Evolutionary conservation across 805 yeast genomes (phyloP), one percentile per base, ranked within the genome.

Genomic region (Wickerhamiella shivajii): DNA sequence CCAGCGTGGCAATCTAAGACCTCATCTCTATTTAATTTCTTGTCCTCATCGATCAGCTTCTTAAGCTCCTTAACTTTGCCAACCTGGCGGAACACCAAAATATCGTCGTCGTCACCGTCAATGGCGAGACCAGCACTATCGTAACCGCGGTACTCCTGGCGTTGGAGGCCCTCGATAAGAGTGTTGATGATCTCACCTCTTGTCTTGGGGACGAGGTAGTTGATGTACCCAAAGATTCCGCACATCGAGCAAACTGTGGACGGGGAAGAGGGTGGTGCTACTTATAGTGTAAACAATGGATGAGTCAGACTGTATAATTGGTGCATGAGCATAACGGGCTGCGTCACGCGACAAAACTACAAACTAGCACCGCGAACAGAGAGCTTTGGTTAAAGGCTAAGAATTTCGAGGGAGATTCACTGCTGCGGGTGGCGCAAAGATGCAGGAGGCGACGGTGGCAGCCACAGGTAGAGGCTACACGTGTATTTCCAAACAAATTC

Each of bases 181-280:
- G 84, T 83, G 56, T 77, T 81, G 42, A 87, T 66, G 57, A 90
- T 84, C 50, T 87, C 95, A 31, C 93, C 96, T 60, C 97, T 70
- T 34, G 84, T 66, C 56, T 74, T 80, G 47, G 84, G 94, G 39
- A 83, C 94, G 54, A 87, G 69, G 58, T 80, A 90, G 69, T 90
- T 90, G 48, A 90, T 85, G 61, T 90, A 90, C 45, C 98, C 99
- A 60, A 90, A 90, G 56, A 90, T 90, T 57, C 99, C 99, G 71
- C 99, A 61, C 49, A 34, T 45, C 27, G 34, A 29, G 39, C 26
- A 24, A 4, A 7, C 13, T 24, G 13, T n/a, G n/a, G n/a, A n/a
- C n/a, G n/a, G n/a, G n/a, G n/a, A n/a, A n/a, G n/a, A n/a, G n/a
- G n/a, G n/a, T n/a, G n/a, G n/a, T n/a, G n/a, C n/a, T n/a, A n/a